Evolutionary conservation across 306 rosid genomes (phyloP), one percentile per base, ranked within the genome.

Genomic region (Trichosanthes truncata): DNA sequence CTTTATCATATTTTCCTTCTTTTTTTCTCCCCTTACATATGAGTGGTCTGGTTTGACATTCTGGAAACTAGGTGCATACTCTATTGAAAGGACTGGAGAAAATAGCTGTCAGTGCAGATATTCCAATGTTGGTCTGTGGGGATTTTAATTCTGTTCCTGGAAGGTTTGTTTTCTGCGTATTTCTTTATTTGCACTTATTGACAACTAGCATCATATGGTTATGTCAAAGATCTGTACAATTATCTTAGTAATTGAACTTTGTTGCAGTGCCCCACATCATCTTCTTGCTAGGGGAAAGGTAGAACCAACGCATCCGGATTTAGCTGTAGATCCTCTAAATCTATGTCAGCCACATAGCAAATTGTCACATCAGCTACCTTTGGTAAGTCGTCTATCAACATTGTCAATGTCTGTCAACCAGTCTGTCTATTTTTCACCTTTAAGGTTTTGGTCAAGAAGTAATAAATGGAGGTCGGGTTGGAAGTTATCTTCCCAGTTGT

Each of bases 81-180:
- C 93, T 95, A 80, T 87, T 95, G 33, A 95, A 95, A 83, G 99
- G 97, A 82, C 88, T 95, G 90, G 99, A 95, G 75, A 95, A 93
- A 89, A 93, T 95, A 80, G 96, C 97, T 69, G 91, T 92, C 66
- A 93, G 96, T 79, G 97, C 97, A 52, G 97, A 93, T 82, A 93
- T 95, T 80, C 99, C 99, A n/a, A 95, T 95, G 96, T 71, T 95
- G 90, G 97, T 95, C 80, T 95, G 99, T 84, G 99, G 99, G 77
- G 97, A 95, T 80, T 95, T 95, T 84, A 95, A 91, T 83, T 93
- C 99, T 4, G 85, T 89, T 79, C 99, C 99, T 15, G 96, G 97
- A 88, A 95, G 99, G 99, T 95, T 71, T 25, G 79, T 7, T 48
- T 46, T 31, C 49, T n/a, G 15, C 36, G 35, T n/a, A 17, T 45